Evolutionary conservation across 352 stramenopile genomes (phyloP), one percentile per base, ranked within the genome.

Genomic region (Pythium chondricola): DNA sequence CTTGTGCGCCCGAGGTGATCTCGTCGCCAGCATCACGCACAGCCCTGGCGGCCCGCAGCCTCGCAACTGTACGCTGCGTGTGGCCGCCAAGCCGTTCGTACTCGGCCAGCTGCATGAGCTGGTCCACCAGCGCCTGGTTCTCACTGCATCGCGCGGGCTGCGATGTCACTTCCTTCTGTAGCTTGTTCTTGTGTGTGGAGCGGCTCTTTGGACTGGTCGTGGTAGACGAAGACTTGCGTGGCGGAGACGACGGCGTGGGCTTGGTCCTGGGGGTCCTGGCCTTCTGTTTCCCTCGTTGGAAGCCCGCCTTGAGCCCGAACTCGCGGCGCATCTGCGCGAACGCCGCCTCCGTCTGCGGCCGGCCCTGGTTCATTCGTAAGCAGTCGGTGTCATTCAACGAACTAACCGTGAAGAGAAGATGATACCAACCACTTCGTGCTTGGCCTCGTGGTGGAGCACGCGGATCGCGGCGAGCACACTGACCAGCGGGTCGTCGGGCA

Each of bases 111-210:
- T 75, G 43, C 38, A 83, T 46, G 3, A 90, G 43, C 43, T 79
- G 58, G 24, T 88, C 64, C 25, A 88, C 75, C 2, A 90, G 58
- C 18, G 56, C 17, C 48, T 88, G 73, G 57, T 90, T 90, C 35
- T 83, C 68, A 5, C 25, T 20, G 21, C 50, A 43, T 22, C 27
- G 44, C 1, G 71, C 74, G 4, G 58, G 69, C n/a, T 49, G 52
- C 8, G 65, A 61, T 18, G 63, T 37, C 24, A 87, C 62, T 41
- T 85, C 48, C 33, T 29, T 7, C 9, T 61, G 39, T 3, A 64
- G 36, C 31, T 54, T 57, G 22, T 33, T 35, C 17, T 58, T 35
- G 36, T 38, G 53, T 39, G 17, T 17, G 11, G n/a, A n/a, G n/a
- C n/a, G n/a, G n/a, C n/a, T n/a, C n/a, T n/a, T n/a, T n/a, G n/a